Conservation (phyloP, 768 basidiomycete genomes). For the Cyclocybe cylindracea region DNA sequence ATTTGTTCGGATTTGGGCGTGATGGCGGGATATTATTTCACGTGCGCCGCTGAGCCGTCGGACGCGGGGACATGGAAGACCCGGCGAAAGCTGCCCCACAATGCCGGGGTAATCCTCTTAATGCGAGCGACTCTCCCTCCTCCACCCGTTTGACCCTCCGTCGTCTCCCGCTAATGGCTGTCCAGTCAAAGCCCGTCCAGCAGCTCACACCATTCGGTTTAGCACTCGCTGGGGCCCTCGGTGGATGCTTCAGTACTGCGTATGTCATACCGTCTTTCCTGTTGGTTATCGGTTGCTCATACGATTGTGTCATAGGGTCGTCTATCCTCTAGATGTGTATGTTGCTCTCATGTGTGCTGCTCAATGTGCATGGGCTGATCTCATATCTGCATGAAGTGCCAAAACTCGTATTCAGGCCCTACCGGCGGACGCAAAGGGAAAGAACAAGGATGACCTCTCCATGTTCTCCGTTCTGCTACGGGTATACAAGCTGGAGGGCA, state of each 20-base stretch:
- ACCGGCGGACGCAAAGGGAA: slow-evolving; percentile 45
- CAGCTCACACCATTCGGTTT: slow-evolving; percentile 85
- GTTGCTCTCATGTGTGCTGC: slow-evolving; percentile 26
- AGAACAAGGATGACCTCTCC: slow-evolving; percentile 54
- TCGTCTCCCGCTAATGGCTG: slow-evolving; percentile 37
- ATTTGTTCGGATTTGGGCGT: neutral
- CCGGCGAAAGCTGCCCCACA: slow-evolving; percentile 10
- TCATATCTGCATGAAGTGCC: slow-evolving; percentile 50
- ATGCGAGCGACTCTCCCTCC: slow-evolving; percentile 18
- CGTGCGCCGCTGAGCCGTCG: too few species aligned
- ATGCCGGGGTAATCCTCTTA: slow-evolving; percentile 11
- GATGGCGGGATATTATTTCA: too few species aligned
- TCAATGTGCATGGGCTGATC: too few species aligned
- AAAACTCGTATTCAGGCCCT: slow-evolving; percentile 95
- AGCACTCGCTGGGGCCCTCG: slow-evolving; percentile 90
- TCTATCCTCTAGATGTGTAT: slow-evolving; percentile 95
- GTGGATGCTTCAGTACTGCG: slow-evolving; percentile 93
- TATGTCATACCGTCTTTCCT: slow-evolving; percentile 41
- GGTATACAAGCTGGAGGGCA: slow-evolving; percentile 80
- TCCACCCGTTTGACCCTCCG: slow-evolving; percentile 9
- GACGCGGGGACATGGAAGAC: too few species aligned
- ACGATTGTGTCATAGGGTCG: slow-evolving; percentile 52
- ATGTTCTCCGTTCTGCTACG: slow-evolving; percentile 66
- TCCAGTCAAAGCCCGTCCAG: slow-evolving; percentile 58
- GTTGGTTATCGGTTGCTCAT: slow-evolving; percentile 4